phyloP scores from a whole-genome alignment of 345 rosid genomes.

The Brassica juncea region DNA sequence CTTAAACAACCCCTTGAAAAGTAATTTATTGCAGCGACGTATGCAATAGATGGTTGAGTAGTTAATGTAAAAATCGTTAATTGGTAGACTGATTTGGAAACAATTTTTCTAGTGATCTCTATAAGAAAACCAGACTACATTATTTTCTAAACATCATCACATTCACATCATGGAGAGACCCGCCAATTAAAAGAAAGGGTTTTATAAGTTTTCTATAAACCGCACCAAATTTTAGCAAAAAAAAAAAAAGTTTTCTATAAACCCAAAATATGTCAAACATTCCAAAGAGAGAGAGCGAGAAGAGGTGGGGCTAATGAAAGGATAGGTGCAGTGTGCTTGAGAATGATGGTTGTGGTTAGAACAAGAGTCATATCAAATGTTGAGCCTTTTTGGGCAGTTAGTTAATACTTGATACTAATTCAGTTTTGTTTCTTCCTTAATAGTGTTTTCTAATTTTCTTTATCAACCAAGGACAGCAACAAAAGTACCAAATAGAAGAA shows the following conservation, averaged over 20 bases:
- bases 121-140: background rate
- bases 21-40: slow-evolving; percentile 6
- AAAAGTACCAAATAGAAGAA: background rate
- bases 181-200: background rate
- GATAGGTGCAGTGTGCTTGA: slow-evolving; percentile 1
- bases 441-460: background rate
- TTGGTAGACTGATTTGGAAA: background rate
- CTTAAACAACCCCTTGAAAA: background rate
- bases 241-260: background rate
- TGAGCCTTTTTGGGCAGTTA: slow-evolving; percentile 8
- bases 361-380: slow-evolving; percentile 19
- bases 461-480: background rate
- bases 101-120: background rate
- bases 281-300: background rate
- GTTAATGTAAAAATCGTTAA: background rate
- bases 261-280: background rate
- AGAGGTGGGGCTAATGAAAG: background rate
- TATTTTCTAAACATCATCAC: background rate
- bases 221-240: background rate
- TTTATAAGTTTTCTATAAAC: background rate
- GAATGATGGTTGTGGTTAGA: background rate
- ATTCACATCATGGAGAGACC: background rate
- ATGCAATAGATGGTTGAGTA: background rate
- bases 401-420: background rate
- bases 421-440: background rate